These are phyloP conservation scores for Boechera retrofracta DNA, from an alignment of 345 rosid species.

Conservation along the genomic window DNA sequence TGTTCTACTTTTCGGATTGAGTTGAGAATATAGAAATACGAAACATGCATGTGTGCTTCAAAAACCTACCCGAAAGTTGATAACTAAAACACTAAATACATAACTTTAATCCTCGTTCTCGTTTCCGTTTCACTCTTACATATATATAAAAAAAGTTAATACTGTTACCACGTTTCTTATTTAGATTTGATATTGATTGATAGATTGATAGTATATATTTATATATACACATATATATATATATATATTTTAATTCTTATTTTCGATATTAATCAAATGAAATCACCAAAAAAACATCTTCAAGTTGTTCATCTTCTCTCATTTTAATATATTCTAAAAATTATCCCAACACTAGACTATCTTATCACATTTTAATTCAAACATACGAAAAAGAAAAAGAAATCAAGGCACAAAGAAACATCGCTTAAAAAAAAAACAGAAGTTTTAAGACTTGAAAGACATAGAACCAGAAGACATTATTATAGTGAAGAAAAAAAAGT, in stretches of 20 bases:
- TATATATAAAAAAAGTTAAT: no score
- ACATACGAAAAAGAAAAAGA: not conserved
- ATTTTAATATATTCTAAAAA: no score
- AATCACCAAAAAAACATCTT: no score
- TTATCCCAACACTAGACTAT: not conserved
- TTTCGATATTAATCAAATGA: no score
- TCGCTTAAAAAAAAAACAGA: not conserved
- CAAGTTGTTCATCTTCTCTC: no score
- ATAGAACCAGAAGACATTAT: constrained; percentile 4
- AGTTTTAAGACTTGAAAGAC: not conserved
- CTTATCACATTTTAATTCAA: not conserved
- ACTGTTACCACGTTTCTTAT: no score
- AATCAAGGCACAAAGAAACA: not conserved
- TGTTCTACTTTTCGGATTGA: not conserved
- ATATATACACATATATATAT: no score
- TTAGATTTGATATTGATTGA: not conserved
- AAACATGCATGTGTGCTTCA: not conserved
- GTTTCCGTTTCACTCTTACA: no score
- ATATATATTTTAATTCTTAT: no score
- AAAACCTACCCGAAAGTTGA: no score
- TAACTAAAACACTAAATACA: not conserved
- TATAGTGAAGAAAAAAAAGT: not conserved
- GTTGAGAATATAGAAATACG: not conserved
- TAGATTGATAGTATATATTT: no score
- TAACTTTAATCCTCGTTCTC: not conserved